These are phyloP conservation scores for Borovskyia barvae DNA, from an alignment of 208 protist species.

Conservation along the genomic window DNA sequence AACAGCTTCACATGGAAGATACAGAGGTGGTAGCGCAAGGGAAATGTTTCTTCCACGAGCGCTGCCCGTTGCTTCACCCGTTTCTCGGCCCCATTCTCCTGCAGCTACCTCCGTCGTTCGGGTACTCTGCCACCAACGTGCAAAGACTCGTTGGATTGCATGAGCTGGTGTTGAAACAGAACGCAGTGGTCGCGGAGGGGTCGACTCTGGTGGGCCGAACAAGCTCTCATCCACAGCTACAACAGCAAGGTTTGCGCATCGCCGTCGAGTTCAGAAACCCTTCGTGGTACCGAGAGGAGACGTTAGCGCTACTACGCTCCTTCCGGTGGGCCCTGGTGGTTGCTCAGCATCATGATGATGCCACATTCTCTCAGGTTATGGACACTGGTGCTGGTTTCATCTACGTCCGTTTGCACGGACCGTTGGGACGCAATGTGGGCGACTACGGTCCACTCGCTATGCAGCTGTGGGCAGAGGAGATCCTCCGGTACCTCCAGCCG, in stretches of 20 bases:
- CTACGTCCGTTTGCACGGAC: constrained; percentile 72
- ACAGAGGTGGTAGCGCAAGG: constrained; percentile 40
- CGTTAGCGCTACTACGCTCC: constrained; percentile 41
- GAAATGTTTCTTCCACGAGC: constrained; percentile 44
- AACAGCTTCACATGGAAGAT: constrained; percentile 49
- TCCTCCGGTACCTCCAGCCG: constrained; percentile 36
- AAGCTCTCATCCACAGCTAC: background rate
- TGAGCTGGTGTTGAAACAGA: background rate
- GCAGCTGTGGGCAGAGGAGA: constrained; percentile 59
- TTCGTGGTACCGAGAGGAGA: constrained; percentile 58
- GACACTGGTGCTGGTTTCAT: constrained; percentile 65
- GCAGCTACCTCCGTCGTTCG: constrained; percentile 71
- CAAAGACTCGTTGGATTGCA: constrained; percentile 37
- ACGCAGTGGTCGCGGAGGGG: background rate
- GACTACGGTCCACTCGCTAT: constrained; percentile 66
- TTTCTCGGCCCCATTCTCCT: constrained; percentile 65
- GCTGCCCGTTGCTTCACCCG: constrained; percentile 38
- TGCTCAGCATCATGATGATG: constrained; percentile 55
- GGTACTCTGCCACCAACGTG: constrained; percentile 32
- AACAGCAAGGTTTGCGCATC: constrained; percentile 36
- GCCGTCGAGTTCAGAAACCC: constrained; percentile 74
- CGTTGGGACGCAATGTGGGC: constrained; percentile 44
- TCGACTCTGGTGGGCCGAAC: background rate
- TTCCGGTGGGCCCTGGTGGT: constrained; percentile 68
- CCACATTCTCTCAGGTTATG: constrained; percentile 41